Evolutionary conservation across 768 basidiomycete species (phyloP).

Genomic region (Crucibulum laeve): DNA sequence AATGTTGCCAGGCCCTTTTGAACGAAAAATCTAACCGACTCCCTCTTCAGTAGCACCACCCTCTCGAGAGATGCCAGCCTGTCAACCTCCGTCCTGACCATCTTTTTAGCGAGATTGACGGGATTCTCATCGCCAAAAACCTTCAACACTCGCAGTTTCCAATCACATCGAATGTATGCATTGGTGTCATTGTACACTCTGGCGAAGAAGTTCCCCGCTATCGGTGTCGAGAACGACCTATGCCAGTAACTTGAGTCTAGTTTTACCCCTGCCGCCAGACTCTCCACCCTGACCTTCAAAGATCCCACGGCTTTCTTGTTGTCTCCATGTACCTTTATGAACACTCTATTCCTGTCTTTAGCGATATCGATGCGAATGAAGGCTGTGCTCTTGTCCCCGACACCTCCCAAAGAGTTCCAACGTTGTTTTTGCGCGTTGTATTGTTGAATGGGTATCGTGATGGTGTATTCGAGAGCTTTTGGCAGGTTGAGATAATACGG

Average conservation of each 20-base stretch:
- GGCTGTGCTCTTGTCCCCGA: slow-evolving; percentile 29
- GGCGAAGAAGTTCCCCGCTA: slow-evolving; percentile 28
- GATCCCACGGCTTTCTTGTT: slow-evolving; percentile 50
- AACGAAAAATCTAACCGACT: slow-evolving; percentile 46
- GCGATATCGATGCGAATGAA: slow-evolving; percentile 23
- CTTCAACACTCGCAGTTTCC: slow-evolving; percentile 38
- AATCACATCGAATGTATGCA: slow-evolving; percentile 41
- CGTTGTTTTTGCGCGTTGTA: slow-evolving; percentile 44
- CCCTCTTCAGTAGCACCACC: slow-evolving; percentile 29
- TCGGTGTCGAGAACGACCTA: slow-evolving; percentile 25
- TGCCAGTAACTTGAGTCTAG: slow-evolving; percentile 47
- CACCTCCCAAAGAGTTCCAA: slow-evolving; percentile 41
- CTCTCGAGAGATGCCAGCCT: slow-evolving; percentile 40
- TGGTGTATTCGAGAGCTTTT: slow-evolving; percentile 45
- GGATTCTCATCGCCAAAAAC: slow-evolving; percentile 38
- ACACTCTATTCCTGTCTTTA: slow-evolving; percentile 17
- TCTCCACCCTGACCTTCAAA: slow-evolving; percentile 58
- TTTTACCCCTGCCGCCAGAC: slow-evolving; percentile 44
- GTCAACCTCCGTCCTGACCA: slow-evolving; percentile 44
- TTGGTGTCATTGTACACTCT: slow-evolving; percentile 28
- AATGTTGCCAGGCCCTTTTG: slow-evolving; percentile 44
- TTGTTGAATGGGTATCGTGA: slow-evolving; percentile 42
- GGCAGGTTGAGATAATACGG: slow-evolving; percentile 37
- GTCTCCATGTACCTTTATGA: slow-evolving; percentile 43
- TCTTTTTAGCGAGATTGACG: slow-evolving; percentile 35